Base-by-base conservation (phyloP, 768 basidiomycete genomes). In the Stropharia rugosoannulata region DNA sequence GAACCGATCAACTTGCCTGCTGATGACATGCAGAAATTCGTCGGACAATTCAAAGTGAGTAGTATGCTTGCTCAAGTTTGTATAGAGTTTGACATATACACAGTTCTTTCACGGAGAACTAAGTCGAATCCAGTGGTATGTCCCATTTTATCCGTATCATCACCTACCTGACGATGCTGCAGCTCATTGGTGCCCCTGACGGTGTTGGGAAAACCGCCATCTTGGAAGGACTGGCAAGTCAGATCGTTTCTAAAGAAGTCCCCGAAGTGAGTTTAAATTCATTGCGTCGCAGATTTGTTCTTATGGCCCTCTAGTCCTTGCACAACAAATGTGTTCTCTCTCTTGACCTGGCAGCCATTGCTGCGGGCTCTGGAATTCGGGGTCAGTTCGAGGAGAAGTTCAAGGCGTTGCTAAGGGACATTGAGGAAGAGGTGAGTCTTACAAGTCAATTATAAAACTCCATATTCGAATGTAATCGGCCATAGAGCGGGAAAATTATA, bases 171-270 rank as follows among this genome's bases (percentile, higher is more conserved):
- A 53, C 16, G 45, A 29, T 44, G 6, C 12, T 11, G 25, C 56
- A 89, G 87, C 79, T 91, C 44, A 89, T 92, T 52, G 89, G 91
- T 5, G 86, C 90, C 22, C 91, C 93, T 2, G n/a, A n/a, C n/a
- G 93, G 94, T 55, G 92, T 95, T 11, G 94, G 94, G 0, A 97
- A 97, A 73, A 96, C 94, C 0, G 93, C 94, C 0, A 94, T 96
- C 50, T 68, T 95, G 11, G 94, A 95, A 72, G 94, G 94, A 2
- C 79, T 97, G 13, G 94, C 94, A 0, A 89, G 83, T 61, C 78
- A 94, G 19, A 94, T 96, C 50, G 85, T 95, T 0, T 82, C 89
- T 3, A 90, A 87, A 67, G 93, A 95, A 68, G 94, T 96, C 8
- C 94, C 94, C 15, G 94, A 95, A 77, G 92, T 92, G 51, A 32